Conservation (phyloP, 306 rosid species). For the Dicorynia guianensis region DNA sequence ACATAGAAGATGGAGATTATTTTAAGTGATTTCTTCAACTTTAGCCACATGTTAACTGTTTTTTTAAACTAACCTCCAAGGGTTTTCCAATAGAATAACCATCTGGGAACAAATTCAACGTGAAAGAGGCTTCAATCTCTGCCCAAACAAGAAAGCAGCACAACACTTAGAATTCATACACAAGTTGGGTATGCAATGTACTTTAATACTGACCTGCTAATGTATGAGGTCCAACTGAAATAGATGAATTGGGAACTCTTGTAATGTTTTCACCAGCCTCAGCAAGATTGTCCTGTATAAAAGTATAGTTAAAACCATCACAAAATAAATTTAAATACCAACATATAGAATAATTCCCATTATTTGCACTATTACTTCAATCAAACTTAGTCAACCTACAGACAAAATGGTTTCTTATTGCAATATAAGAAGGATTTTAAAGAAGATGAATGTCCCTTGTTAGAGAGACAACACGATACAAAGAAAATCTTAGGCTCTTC, state of each 20-base stretch:
- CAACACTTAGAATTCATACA: slow-evolving; percentile 37
- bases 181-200: slow-evolving; percentile 18
- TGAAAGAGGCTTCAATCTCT: slow-evolving; percentile 86
- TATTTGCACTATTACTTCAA: slow-evolving; percentile 21
- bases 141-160: slow-evolving; percentile 48
- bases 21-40: slow-evolving; percentile 24
- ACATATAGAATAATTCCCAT: slow-evolving; percentile 15
- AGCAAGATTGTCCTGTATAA: slow-evolving; percentile 55
- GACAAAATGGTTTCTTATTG: background rate
- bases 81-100: slow-evolving; percentile 93
- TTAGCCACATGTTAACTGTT: slow-evolving; percentile 20
- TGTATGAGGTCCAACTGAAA: slow-evolving; percentile 51
- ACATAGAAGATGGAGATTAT: slow-evolving; percentile 31
- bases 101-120: slow-evolving; percentile 76
- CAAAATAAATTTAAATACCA: slow-evolving; percentile 29
- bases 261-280: slow-evolving; percentile 55
- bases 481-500: slow-evolving; percentile 2
- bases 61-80: slow-evolving; percentile 72
- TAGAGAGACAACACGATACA: slow-evolving; percentile 12
- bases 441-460: background rate
- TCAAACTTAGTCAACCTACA: slow-evolving; percentile 18
- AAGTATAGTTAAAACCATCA: slow-evolving; percentile 33
- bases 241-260: slow-evolving; percentile 44
- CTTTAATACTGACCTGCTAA: slow-evolving; percentile 52
- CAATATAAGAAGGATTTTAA: slow-evolving; percentile 3